phyloP scores from a whole-genome alignment of 2,329 filamentous ascomycete genomes.

The Aspergillus costaricaensis region DNA sequence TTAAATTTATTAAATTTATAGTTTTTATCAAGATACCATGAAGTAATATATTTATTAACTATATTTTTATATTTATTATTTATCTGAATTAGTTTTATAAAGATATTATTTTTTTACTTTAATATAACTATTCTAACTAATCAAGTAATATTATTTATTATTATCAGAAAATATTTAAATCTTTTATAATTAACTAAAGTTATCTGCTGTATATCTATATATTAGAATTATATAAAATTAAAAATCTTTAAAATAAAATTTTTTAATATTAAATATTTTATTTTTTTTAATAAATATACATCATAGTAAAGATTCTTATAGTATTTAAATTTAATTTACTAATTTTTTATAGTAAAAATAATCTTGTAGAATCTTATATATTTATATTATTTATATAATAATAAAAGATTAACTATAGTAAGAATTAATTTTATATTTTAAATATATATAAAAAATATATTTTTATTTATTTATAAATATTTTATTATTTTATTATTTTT shows the following conservation, averaged over 20 bases:
- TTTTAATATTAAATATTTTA: background rate
- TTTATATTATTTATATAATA: background rate
- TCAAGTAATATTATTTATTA: too few species aligned
- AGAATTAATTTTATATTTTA: background rate
- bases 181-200: too few species aligned
- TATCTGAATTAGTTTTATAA: too few species aligned
- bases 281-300: background rate
- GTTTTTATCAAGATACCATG: too few species aligned
- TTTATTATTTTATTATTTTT: background rate
- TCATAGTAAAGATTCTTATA: background rate
- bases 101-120: too few species aligned
- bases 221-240: background rate
- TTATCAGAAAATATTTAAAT: too few species aligned
- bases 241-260: background rate
- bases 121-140: too few species aligned
- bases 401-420: background rate
- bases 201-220: too few species aligned
- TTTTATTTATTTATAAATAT: background rate
- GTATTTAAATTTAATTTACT: background rate
- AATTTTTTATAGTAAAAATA: background rate
- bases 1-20: too few species aligned
- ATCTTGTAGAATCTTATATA: background rate
- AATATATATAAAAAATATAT: background rate
- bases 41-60: too few species aligned
- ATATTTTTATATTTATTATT: too few species aligned